Evolutionary conservation across 768 basidiomycete species (phyloP).

Genomic region (Russula virescens): DNA sequence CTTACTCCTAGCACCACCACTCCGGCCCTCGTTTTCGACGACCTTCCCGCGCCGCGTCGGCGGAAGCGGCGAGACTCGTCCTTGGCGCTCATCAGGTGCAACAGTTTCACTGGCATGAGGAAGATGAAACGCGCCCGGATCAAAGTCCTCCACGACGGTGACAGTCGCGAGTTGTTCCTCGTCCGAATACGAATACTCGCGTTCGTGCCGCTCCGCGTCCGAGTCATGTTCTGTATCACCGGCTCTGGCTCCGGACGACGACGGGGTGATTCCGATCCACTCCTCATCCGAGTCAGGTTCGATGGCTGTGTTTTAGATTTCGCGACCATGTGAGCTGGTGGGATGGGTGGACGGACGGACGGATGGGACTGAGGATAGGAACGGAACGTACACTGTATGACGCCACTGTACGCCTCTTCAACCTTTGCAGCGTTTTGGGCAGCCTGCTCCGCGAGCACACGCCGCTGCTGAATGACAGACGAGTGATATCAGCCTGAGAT

Average conservation of each 20-base stretch:
- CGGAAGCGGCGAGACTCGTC: conserved; percentile 11
- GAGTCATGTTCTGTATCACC: conserved; percentile 25
- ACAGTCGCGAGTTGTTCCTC: conserved; percentile 85
- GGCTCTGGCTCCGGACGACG: conserved; percentile 28
- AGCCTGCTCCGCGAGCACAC: conserved; percentile 71
- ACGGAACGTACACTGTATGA: conserved; percentile 8
- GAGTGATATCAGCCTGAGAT: conserved; percentile 20
- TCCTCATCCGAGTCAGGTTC: conserved; percentile 43
- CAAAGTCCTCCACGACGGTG: conserved; percentile 89
- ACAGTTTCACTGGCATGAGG: conserved; percentile 37
- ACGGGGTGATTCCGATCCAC: conserved; percentile 40
- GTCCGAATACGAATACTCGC: conserved; percentile 53
- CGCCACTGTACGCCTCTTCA: conserved; percentile 61
- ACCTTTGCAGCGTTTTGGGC: conserved; percentile 69
- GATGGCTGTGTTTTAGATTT: not conserved
- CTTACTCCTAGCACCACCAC: not conserved
- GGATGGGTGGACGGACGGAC: not conserved
- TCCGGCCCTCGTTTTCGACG: not conserved
- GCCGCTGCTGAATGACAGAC: conserved; percentile 55
- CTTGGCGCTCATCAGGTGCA: conserved; percentile 6
- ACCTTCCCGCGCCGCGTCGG: conserved; percentile 28
- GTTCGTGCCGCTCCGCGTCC: conserved; percentile 42
- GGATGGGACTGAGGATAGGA: not conserved
- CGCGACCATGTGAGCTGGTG: conserved; percentile 10
- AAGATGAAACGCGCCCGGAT: conserved; percentile 58